Conservation (phyloP, 2,329 filamentous ascomycete species). For the Myrmaecium sp. region DNA sequence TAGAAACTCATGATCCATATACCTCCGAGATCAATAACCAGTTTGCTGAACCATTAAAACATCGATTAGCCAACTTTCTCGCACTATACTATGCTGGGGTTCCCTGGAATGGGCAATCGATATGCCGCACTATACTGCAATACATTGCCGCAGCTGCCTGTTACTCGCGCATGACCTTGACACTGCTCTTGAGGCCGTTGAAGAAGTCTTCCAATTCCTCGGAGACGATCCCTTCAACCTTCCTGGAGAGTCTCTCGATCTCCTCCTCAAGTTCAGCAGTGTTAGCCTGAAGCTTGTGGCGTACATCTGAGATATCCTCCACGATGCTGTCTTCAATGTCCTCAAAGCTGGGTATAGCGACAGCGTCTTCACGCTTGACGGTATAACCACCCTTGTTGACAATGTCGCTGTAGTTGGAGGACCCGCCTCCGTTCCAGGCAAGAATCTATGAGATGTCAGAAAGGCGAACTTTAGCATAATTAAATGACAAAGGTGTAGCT, state of each 20-base stretch:
- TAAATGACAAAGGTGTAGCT: slow-evolving; percentile 13
- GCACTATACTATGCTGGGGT: too few relatives aligned
- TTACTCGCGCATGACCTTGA: slow-evolving; percentile 3
- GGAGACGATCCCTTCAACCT: slow-evolving; percentile 30
- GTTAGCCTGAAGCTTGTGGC: slow-evolving; percentile 20
- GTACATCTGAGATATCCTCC: slow-evolving; percentile 4
- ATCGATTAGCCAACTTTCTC: too few relatives aligned
- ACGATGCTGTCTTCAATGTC: slow-evolving; percentile 9
- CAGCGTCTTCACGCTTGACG: slow-evolving; percentile 19
- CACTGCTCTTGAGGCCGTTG: slow-evolving; percentile 37
- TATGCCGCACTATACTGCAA: too few relatives aligned
- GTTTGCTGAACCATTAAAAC: too few relatives aligned
- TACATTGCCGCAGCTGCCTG: slow-evolving; percentile 3
- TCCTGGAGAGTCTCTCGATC: slow-evolving; percentile 27
- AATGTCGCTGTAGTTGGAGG: slow-evolving; percentile 77
- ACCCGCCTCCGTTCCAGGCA: slow-evolving; percentile 96
- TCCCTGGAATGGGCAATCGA: too few relatives aligned
- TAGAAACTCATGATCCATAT: too few relatives aligned
- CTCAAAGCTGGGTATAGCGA: slow-evolving; percentile 17
- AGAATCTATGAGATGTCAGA: slow-evolving; percentile 42
- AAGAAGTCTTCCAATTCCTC: slow-evolving; percentile 36
- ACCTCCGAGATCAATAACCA: too few relatives aligned
- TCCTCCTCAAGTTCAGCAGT: slow-evolving; percentile 19
- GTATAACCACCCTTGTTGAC: slow-evolving; percentile 57
- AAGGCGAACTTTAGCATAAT: slow-evolving; percentile 15